Percentiles rank a stretch among this genome's conserved stretches.
These are phyloP conservation scores for Wickerhamomyces subpelliculosus DNA, from an alignment of 805 yeast genomes.

Conservation along the genomic window DNA sequence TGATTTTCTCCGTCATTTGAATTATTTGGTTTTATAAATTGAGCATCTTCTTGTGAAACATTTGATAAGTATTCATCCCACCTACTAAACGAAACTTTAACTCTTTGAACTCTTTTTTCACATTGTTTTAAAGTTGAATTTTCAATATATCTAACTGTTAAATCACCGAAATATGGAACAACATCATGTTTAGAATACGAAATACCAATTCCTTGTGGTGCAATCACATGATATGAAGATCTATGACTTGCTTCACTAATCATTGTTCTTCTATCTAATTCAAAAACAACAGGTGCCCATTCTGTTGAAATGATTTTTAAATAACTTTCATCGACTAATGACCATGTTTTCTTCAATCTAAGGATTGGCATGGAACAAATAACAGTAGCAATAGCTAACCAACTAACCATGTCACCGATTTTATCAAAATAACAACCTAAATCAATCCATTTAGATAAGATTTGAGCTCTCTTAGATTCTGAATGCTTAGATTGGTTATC, in stretches of 20 bases:
- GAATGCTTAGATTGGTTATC: conserved; percentile 29
- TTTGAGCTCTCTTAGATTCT: conserved; percentile 46
- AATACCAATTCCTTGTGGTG: conserved; percentile 82
- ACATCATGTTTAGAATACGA: conserved; percentile 69
- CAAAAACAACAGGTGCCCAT: conserved; percentile 93
- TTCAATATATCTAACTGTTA: conserved; percentile 39
- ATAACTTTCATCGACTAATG: conserved; percentile 51
- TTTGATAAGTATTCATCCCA: conserved; percentile 70
- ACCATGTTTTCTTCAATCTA: conserved; percentile 72
- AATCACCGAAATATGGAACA: conserved; percentile 88
- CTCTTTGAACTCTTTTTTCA: conserved; percentile 58
- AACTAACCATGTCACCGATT: conserved; percentile 87
- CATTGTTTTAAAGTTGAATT: conserved; percentile 44
- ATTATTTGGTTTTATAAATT: conserved; percentile 11
- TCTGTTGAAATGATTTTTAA: conserved; percentile 61
- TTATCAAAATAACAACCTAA: conserved; percentile 73
- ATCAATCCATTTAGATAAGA: conserved; percentile 78
- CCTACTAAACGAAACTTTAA: conserved; percentile 65
- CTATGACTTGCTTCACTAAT: conserved; percentile 49
- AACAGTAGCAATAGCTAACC: conserved; percentile 85
- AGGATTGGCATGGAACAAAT: conserved; percentile 78
- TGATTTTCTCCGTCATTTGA: conserved; percentile 17
- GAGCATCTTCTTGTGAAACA: conserved; percentile 35
- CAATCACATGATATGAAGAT: conserved; percentile 65
- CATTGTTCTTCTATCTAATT: conserved; percentile 70